Conservation (phyloP, 2,329 filamentous ascomycete species). For the Monosporascus sp. region DNA sequence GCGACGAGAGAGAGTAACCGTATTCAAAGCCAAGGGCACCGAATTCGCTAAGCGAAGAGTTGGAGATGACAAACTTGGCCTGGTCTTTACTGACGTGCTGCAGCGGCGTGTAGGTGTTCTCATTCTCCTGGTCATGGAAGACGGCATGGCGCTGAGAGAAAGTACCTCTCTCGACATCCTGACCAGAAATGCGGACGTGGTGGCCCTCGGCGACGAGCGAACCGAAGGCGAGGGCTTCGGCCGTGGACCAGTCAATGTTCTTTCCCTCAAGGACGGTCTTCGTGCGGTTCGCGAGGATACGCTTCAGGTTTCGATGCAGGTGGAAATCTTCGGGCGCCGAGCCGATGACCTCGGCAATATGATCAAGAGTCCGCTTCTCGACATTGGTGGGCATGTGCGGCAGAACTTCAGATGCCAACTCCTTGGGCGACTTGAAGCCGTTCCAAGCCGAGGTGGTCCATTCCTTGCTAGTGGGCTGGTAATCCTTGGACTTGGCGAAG, state of each 20-base stretch:
- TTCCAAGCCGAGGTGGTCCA: constrained; percentile 99
- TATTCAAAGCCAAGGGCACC: constrained; percentile 93
- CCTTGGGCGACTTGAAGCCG: constrained; percentile 98
- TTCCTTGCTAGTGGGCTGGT: constrained; percentile 92
- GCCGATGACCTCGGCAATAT: constrained; percentile 79
- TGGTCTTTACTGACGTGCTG: constrained; percentile 87
- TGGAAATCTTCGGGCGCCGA: constrained; percentile 78
- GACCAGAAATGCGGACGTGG: constrained; percentile 94
- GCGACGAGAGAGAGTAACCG: constrained; percentile 94
- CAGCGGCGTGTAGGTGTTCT: constrained; percentile 87
- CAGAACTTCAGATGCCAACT: constrained; percentile 88
- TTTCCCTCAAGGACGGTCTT: constrained; percentile 91
- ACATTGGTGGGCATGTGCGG: constrained; percentile 87
- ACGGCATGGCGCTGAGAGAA: constrained; percentile 98
- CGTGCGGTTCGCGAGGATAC: constrained; percentile 82
- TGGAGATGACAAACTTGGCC: constrained; percentile 92
- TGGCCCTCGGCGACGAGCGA: constrained; percentile 87
- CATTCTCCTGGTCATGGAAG: constrained; percentile 94
- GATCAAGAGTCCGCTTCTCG: constrained; percentile 65
- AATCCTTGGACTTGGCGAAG: constrained; percentile 95
- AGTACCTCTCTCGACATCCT: constrained; percentile 98
- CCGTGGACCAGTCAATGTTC: constrained; percentile 96
- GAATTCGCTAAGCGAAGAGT: constrained; percentile 76
- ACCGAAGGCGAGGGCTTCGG: constrained; percentile 92
- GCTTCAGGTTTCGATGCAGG: constrained; percentile 92